These are phyloP conservation scores for Lavandula angustifolia DNA, from an alignment of 257 asterid species.

Conservation along the genomic window DNA sequence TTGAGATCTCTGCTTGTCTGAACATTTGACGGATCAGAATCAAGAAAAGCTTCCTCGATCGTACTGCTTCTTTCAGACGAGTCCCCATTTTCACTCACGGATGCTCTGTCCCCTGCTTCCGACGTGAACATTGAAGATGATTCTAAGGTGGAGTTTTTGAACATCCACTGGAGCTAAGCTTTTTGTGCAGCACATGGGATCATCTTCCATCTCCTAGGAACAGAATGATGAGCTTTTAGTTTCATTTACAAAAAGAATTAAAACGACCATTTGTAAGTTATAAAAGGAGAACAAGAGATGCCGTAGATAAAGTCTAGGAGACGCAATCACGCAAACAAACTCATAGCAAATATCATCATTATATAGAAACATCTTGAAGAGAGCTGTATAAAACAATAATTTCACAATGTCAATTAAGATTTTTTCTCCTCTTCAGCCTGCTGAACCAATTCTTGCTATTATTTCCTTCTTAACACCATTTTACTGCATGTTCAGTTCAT, in stretches of 20 bases:
- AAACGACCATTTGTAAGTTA: neutral
- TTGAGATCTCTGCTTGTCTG: slow-evolving; percentile 40
- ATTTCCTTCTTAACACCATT: neutral
- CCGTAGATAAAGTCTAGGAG: slow-evolving; percentile 13
- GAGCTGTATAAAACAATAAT: neutral
- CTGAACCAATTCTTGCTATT: neutral
- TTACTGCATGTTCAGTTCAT: slow-evolving; percentile 16
- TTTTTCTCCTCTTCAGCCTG: slow-evolving; percentile 5
- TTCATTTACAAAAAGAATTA: neutral
- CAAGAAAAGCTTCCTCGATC: slow-evolving; percentile 39
- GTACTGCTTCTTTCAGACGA: slow-evolving; percentile 43
- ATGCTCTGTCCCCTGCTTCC: slow-evolving; percentile 41
- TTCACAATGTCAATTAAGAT: neutral
- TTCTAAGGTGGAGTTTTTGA: slow-evolving; percentile 39
- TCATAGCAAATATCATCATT: slow-evolving; percentile 8
- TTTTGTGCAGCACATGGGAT: slow-evolving; percentile 39
- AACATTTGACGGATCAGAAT: slow-evolving; percentile 36
- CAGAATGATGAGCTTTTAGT: neutral
- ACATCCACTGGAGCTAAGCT: slow-evolving; percentile 40
- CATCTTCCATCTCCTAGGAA: slow-evolving; percentile 51
- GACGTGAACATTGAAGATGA: slow-evolving; percentile 55
- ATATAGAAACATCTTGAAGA: slow-evolving; percentile 16
- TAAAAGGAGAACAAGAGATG: neutral
- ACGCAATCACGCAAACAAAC: neutral
- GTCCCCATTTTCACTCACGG: slow-evolving; percentile 39